phyloP scores from a whole-genome alignment of 2,329 filamentous ascomycete genomes.

The Didymella pinodella region DNA sequence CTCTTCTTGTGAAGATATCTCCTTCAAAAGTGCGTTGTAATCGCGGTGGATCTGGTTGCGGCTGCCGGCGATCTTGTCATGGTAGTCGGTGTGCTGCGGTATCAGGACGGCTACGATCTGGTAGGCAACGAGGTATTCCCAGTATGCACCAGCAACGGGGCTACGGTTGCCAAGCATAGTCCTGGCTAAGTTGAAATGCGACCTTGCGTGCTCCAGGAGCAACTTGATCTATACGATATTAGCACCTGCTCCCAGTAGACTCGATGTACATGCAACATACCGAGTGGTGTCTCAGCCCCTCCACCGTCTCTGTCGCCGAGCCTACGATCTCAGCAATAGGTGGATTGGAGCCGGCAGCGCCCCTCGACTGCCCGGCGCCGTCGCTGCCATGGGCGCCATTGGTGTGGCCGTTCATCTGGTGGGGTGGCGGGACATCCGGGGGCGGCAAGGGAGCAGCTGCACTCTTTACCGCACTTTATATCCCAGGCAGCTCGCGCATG shows the following conservation, averaged over 20 bases:
- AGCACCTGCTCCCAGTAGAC: constrained; percentile 18
- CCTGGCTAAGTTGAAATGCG: constrained; percentile 61
- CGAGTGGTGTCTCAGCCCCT: constrained; percentile 38
- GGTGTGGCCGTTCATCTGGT: constrained; percentile 45
- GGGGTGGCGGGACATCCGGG: constrained; percentile 28
- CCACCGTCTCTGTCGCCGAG: constrained; percentile 49
- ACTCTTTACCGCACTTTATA: constrained; percentile 49
- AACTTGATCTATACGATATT: constrained; percentile 47
- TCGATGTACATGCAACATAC: constrained; percentile 27
- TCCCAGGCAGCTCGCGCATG: constrained; percentile 35
- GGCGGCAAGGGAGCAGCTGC: constrained; percentile 50
- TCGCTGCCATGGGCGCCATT: constrained; percentile 38
- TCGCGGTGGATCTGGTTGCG: constrained; percentile 58
- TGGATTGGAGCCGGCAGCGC: constrained; percentile 36
- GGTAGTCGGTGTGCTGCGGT: constrained; percentile 76
- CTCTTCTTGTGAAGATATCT: constrained; percentile 50
- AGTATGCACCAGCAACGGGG: constrained; percentile 76
- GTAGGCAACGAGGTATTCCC: constrained; percentile 83
- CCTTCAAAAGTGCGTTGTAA: constrained; percentile 48
- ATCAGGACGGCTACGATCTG: constrained; percentile 80
- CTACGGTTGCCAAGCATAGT: constrained; percentile 54
- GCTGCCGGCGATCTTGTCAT: constrained; percentile 66
- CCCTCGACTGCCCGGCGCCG: constrained; percentile 32
- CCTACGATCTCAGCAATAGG: constrained; percentile 57
- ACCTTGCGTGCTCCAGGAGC: constrained; percentile 53